These are phyloP conservation scores for Podospora comata DNA, from an alignment of 495 filamentous ascomycete genomes.

Conservation along the genomic window DNA sequence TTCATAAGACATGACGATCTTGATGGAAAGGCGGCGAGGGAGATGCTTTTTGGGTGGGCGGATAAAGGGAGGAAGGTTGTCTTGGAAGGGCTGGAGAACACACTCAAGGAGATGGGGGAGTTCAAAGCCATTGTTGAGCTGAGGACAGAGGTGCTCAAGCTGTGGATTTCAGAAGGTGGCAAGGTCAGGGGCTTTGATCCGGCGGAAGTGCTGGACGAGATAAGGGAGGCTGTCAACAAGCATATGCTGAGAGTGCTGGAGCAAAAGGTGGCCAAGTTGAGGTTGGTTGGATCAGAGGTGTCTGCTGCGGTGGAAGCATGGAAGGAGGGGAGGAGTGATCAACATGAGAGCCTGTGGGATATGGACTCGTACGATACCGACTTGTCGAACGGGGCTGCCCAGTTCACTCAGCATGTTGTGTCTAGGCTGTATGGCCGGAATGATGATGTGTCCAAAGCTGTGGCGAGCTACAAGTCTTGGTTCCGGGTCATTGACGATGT, in stretches of 20 bases:
- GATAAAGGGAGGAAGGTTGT: slow-evolving; percentile 63
- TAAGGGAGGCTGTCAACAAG: slow-evolving; percentile 66
- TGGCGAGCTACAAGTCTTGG: slow-evolving; percentile 66
- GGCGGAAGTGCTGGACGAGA: slow-evolving; percentile 59
- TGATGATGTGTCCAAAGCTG: slow-evolving; percentile 56
- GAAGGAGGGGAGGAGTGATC: slow-evolving; percentile 47
- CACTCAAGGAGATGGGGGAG: slow-evolving; percentile 54
- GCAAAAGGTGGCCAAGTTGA: slow-evolving; percentile 54
- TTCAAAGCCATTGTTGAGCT: slow-evolving; percentile 66
- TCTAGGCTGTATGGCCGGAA: slow-evolving; percentile 61
- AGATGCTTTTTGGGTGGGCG: slow-evolving; percentile 71
- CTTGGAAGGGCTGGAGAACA: slow-evolving; percentile 54
- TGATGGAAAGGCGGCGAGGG: slow-evolving; percentile 58
- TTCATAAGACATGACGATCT: slow-evolving; percentile 86
- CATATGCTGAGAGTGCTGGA: slow-evolving; percentile 60
- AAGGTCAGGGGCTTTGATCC: slow-evolving; percentile 55
- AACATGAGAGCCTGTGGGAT: slow-evolving; percentile 59
- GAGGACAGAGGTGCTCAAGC: slow-evolving; percentile 63
- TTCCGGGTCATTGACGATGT: slow-evolving; percentile 58
- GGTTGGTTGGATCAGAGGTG: slow-evolving; percentile 56
- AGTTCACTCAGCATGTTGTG: slow-evolving; percentile 44
- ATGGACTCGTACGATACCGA: slow-evolving; percentile 47
- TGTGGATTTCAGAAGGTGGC: slow-evolving; percentile 64
- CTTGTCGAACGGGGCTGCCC: slow-evolving; percentile 41
- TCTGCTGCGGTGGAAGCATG: slow-evolving; percentile 52